phyloP scores from a whole-genome alignment of 2,329 filamentous ascomycete species.

The Phoma sp. region DNA sequence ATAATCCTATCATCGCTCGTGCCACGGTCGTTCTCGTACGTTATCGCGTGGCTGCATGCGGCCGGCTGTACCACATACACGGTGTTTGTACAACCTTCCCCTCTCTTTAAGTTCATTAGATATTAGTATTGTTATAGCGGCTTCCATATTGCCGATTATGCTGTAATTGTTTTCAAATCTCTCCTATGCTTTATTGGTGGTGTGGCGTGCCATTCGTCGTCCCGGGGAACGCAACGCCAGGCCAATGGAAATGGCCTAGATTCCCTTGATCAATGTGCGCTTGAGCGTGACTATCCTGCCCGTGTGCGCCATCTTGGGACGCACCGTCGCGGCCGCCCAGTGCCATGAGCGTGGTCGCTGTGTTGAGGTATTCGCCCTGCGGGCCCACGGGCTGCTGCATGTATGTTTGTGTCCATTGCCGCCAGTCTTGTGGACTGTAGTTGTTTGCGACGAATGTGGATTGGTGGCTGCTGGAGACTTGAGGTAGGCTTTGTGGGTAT shows the following conservation, averaged over 20 bases:
- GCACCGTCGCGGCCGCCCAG: constrained; percentile 42
- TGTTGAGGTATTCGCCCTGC: constrained; percentile 47
- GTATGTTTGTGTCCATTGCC: constrained; percentile 44
- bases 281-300: constrained; percentile 24
- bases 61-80: background rate
- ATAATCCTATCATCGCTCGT: background rate
- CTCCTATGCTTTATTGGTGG: constrained; percentile 21
- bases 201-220: constrained; percentile 31
- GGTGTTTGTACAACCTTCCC: too few species aligned
- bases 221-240: constrained; percentile 37
- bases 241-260: constrained; percentile 38
- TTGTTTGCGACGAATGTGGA: constrained; percentile 36
- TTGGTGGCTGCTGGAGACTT: constrained; percentile 28
- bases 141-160: background rate
- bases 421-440: constrained; percentile 43
- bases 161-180: background rate
- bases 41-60: background rate
- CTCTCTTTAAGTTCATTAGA: too few species aligned
- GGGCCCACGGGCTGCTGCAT: constrained; percentile 37
- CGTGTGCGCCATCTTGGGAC: constrained; percentile 25
- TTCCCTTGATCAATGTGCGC: constrained; percentile 32
- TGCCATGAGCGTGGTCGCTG: constrained; percentile 50
- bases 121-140: constrained; percentile 1
- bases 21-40: background rate
- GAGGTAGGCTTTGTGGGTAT: constrained; percentile 31